A percentile compares a stretch with the other conserved stretches of the same genome.
Evolutionary conservation across 805 yeast species (phyloP).

Genomic region (Yamadazyma endophytica): DNA sequence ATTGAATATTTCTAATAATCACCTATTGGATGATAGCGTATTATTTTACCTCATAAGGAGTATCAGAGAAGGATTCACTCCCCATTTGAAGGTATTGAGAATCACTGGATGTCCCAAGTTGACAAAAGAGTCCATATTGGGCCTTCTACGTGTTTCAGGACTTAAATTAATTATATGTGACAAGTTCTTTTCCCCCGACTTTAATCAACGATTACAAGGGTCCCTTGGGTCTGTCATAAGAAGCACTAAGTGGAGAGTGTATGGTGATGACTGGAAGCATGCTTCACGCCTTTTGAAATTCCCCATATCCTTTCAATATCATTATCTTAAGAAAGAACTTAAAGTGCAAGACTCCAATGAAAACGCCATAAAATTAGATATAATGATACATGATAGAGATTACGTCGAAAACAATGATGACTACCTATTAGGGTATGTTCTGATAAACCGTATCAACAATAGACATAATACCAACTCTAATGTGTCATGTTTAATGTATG

Average conservation of each 20-base stretch:
- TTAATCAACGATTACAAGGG: conserved; percentile 2
- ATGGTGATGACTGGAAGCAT: conserved; percentile 8
- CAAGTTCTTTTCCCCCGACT: conserved; percentile 1
- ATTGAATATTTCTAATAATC: conserved; percentile 26
- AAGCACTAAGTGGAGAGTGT: conserved; percentile 21
- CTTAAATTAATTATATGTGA: conserved; percentile 14
- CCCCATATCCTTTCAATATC: conserved; percentile 23
- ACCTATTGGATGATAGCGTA: conserved; percentile 26
- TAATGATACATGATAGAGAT: conserved; percentile 13
- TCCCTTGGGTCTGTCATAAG: conserved; percentile 7
- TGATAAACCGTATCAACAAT: conserved; percentile 6
- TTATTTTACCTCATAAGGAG: conserved; percentile 19
- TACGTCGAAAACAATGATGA: conserved; percentile 2
- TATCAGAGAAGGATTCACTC: conserved; percentile 13
- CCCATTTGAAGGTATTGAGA: conserved; percentile 18
- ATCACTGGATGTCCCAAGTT: conserved; percentile 19
- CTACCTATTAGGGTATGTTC: conserved; percentile 5
- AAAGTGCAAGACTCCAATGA: conserved; percentile 3
- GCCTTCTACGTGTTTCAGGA: conserved; percentile 6
- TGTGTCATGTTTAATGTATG: conserved; percentile 3
- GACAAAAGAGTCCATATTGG: conserved; percentile 9
- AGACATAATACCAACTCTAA: conserved; percentile 3
- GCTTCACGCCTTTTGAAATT: conserved; percentile 12
- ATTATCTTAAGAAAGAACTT: conserved; percentile 14
- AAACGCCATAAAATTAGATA: conserved; percentile 9